These are phyloP conservation scores for Phragmites australis DNA, from an alignment of 176 grass and related monocot species.

Conservation along the genomic window DNA sequence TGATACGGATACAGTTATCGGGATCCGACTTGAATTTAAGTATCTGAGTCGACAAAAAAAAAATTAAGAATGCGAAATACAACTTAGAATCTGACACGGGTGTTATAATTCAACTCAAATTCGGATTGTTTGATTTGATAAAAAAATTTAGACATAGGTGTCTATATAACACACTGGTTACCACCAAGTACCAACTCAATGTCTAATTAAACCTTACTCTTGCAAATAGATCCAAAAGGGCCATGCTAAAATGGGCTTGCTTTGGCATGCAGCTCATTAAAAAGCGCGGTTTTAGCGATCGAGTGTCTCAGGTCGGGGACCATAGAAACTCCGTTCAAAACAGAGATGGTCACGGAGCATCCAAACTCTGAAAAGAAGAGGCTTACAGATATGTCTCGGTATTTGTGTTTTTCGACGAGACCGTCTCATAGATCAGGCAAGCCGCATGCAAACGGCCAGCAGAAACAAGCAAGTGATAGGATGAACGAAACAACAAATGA, in stretches of 20 bases:
- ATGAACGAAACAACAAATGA: slow-evolving; percentile 8
- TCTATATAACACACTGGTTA: no score
- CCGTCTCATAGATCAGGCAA: neutral
- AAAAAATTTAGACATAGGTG: neutral
- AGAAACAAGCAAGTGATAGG: neutral
- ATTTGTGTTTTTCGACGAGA: neutral
- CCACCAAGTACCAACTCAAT: neutral
- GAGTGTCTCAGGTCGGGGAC: neutral
- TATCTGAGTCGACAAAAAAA: no score
- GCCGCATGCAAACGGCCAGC: neutral
- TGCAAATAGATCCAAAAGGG: neutral
- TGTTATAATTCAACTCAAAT: no score
- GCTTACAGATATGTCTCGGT: slow-evolving; percentile 2
- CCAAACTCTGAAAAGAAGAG: slow-evolving; percentile 31
- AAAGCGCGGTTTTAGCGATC: neutral
- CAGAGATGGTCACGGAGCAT: neutral
- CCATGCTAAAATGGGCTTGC: neutral
- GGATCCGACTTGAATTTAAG: no score
- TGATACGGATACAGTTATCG: no score
- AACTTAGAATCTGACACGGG: no score
- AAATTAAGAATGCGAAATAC: no score
- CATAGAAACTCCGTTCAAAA: neutral
- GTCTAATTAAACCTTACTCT: neutral
- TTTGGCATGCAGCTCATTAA: neutral
- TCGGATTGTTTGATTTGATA: no score